Evolutionary conservation across 768 basidiomycete genomes (phyloP), one percentile per base, ranked within the genome.

Genomic region (Lactarius sp.): DNA sequence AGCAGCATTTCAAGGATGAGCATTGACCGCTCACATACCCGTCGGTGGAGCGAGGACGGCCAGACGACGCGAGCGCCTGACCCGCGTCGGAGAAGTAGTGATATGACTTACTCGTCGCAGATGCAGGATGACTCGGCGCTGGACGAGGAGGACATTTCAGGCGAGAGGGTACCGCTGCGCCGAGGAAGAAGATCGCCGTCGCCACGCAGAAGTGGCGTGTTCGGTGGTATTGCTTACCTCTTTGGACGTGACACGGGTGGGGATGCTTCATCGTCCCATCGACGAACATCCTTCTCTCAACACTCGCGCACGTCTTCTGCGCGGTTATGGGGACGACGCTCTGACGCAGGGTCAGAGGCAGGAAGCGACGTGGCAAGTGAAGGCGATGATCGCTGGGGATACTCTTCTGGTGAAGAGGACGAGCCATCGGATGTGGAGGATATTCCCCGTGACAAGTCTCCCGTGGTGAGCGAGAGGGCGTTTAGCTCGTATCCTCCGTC

Each of bases 321-420:
- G 81, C n/a, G 74, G 76, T 62, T 83, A 81, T 22, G 71, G 74
- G 63, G 81, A 78, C 69, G 83, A 56, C 79, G 76, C 55, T 86
- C 86, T 14, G 81, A 83, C 20, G 79, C 75, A 36, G 82, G 78
- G 27, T 87, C 86, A 6, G 85, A 88, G 71, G 85, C 79, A 5
- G 82, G 77, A 34, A 77, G 76, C 12, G 85, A 81, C 3, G 81
- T 83, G 33, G 84, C 84, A 44, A 46, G 54, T 13, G 80, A 73
- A 3, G 73, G 77, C 62, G 83, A 85, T 50, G 90, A 92, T 67
- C 81, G 90, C n/a, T 94, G 92, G 92, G 92, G 92, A 4, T 94
- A 94, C 74, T 85, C 88, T n/a, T 93, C 92, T 3, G 90, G 84
- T 27, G 92, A 94, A 70, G 90, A 82, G 62, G 81, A 88, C 69